Conservation (phyloP, 2,329 filamentous ascomycete genomes). For the Botryotinia globosa region DNA sequence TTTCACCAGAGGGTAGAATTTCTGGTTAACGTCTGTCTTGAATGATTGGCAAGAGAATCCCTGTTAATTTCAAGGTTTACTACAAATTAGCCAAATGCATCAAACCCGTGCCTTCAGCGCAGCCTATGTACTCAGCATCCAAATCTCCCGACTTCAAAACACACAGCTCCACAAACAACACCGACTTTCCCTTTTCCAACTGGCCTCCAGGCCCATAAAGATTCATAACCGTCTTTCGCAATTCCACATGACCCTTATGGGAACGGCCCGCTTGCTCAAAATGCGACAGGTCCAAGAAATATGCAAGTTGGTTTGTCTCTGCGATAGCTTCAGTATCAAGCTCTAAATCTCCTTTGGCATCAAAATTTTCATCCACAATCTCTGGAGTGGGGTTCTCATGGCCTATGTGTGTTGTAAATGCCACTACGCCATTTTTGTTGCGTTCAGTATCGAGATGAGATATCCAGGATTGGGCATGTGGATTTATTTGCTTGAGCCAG, state of each 20-base stretch:
- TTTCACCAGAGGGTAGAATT: neutral
- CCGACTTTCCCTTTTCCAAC: constrained; percentile 21
- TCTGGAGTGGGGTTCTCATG: constrained; percentile 22
- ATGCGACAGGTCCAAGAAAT: constrained; percentile 29
- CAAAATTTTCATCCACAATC: neutral
- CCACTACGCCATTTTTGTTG: constrained; percentile 24
- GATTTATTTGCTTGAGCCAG: constrained; percentile 23
- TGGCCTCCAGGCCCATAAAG: constrained; percentile 27
- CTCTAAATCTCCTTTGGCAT: neutral
- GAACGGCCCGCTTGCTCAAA: constrained; percentile 27
- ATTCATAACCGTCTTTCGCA: constrained; percentile 24
- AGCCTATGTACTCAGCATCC: constrained; percentile 33
- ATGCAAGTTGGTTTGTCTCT: constrained; percentile 26
- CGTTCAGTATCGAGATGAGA: constrained; percentile 23
- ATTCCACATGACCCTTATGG: constrained; percentile 22
- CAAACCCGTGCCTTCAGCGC: constrained; percentile 37
- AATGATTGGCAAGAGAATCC: neutral
- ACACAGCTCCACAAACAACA: constrained; percentile 25
- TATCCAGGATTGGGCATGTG: constrained; percentile 26
- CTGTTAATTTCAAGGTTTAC: neutral
- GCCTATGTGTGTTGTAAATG: constrained; percentile 25
- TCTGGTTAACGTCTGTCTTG: neutral
- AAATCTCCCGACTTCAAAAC: constrained; percentile 30
- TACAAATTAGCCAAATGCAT: constrained; percentile 37
- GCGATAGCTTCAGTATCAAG: constrained; percentile 12